Percentiles rank a stretch among this genome's conserved stretches.
These are phyloP conservation scores for Taphrina flavorubra DNA, from an alignment of 1,139 yeast species.

Conservation along the genomic window DNA sequence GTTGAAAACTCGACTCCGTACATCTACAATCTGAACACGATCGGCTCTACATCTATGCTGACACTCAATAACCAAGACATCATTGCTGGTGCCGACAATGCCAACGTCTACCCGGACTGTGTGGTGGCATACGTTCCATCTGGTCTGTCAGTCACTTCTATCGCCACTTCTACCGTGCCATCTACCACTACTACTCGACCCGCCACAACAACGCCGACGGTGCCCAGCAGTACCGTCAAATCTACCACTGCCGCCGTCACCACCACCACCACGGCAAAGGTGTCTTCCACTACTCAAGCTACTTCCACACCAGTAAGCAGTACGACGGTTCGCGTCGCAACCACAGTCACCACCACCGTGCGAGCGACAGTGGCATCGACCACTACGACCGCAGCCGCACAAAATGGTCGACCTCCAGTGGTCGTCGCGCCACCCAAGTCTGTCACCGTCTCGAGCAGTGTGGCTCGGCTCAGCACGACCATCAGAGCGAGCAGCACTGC, in stretches of 20 bases:
- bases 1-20: conserved; percentile 25
- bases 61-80: conserved; percentile 9
- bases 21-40: conserved; percentile 30
- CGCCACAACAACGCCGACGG: neutral
- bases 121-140: conserved; percentile 19
- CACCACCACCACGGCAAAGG: neutral
- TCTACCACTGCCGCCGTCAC: conserved; percentile 7
- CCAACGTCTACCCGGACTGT: conserved; percentile 7
- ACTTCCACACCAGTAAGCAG: neutral
- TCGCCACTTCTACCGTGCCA: neutral
- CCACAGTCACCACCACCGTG: conserved; percentile 4
- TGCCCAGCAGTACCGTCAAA: conserved; percentile 3
- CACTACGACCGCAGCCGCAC: neutral
- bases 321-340: neutral
- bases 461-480: no score
- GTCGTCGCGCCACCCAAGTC: no score
- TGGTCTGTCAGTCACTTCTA: conserved; percentile 2
- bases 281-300: conserved; percentile 2
- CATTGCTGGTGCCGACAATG: conserved; percentile 12
- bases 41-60: conserved; percentile 25
- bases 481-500: no score
- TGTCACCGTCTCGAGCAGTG: no score
- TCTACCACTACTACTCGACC: neutral
- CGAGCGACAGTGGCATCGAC: neutral
- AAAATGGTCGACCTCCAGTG: no score